Evolutionary conservation across 192 early-diverging fungal species (phyloP), one percentile per base, ranked within the genome.

Genomic region (Endogone sp.): DNA sequence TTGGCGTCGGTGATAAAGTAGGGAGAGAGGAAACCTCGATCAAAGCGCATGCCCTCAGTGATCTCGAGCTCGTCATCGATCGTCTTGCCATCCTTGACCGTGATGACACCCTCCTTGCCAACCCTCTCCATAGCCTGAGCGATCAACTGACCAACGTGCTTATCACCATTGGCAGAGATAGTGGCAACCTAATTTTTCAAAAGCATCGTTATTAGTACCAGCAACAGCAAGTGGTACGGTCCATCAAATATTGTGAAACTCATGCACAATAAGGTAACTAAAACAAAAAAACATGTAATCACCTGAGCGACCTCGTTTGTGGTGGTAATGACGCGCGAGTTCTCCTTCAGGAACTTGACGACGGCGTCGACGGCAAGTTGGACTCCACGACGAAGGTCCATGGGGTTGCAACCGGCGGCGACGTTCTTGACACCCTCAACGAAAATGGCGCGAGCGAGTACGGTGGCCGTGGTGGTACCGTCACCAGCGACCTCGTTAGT

Each of bases 61-160:
- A 99, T 92, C 76, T 96, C 95, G 55, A 99, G 86, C 86, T 99
- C 96, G 79, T 99, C 98, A n/a, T 94, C 90, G 64, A 98, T 91
- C 60, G 98, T 99, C 87, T 98, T 99, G 75, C 98, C 98, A 82
- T 98, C 98, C 88, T 97, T 95, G 76, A 97, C 94, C 3, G 97
- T 99, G 82, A 99, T 99, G 37, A 98, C 98, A 70, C 98, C 98
- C 85, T 99, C 98, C 86, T 99, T 99, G 69, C 98, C 98, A 69
- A 99, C 98, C 90, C 98, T 98, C 83, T 99, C 97, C 98, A 99
- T 99, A 31, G 98, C 98, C 71, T 94, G 93, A 62, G 98, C 96
- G 84, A 99, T 96, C 83, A 99, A 78, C 64, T 88, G 81, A 67
- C 98, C 98, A 32, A 99, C 93, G 72, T 97, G 93, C 69, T 89